Base-by-base conservation (phyloP, 495 filamentous ascomycete species). In the Aspergillus asperescens region DNA sequence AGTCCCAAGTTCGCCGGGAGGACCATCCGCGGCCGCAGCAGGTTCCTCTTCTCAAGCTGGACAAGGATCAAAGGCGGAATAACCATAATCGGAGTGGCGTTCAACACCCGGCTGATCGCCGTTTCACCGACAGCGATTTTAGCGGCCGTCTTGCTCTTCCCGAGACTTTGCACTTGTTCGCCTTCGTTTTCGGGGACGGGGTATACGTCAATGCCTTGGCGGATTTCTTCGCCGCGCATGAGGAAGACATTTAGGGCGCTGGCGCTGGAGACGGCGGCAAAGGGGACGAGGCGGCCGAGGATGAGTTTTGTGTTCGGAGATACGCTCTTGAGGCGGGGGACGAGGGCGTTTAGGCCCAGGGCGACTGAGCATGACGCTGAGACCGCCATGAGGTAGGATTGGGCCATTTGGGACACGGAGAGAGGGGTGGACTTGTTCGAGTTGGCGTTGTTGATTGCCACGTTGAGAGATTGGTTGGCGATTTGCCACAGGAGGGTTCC, bases 21-120 rank as follows among this genome's bases (percentile, higher is more conserved):
- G 3, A 84, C 83, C 68, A 85, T 75, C 51, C 84, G 73, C 23
- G 90, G 89, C 60, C 86, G 78, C 52, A 95, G 65, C 88, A 87
- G 92, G 32, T 80, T 73, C 38, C 77, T 83, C 63, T 59, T 59
- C 51, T 62, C 69, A 57, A 72, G 47, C 42, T 89, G 90, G 57
- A 97, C 71, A 23, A 89, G 90, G 56, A 92, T 84, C 27, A 95
- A 77, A 52, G 84, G 87, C 19, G 93, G 93, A 19, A 98, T 71
- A 4, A 94, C 90, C 93, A 98, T 98, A 69, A 98, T 92, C 0
- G 93, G 93, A 2, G 87, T 95, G 48, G 90, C 85, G 68, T 96
- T 98, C 56, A 97, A 69, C 27, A 97, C 89, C 27, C 93, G 81
- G 54, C 83, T 88, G 19, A 93, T 70, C 1, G 93, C 94, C 31